Percentiles rank a stretch among this genome's conserved stretches.
These are phyloP conservation scores for Fomitopsis schrenkii DNA, from an alignment of 1,284 basidiomycete genomes.

Conservation along the genomic window DNA sequence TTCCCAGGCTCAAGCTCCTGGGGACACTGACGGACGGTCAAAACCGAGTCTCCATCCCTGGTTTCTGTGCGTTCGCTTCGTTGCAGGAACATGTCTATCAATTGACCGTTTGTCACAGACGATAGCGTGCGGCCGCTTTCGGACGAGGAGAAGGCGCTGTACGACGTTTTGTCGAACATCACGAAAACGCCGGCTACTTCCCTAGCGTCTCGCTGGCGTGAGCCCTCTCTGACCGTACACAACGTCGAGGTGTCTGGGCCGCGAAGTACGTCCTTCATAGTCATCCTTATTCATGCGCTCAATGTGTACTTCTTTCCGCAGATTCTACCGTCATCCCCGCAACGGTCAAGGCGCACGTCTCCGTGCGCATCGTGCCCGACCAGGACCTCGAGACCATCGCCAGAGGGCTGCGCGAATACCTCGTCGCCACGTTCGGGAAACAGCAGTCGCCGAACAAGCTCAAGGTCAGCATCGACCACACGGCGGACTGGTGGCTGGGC, in stretches of 20 bases:
- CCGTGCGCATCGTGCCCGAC: slow-evolving; percentile 91
- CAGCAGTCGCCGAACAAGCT: slow-evolving; percentile 71
- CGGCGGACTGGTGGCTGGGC: slow-evolving; percentile 96
- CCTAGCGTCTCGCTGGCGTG: slow-evolving; percentile 75
- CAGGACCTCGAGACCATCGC: slow-evolving; percentile 78
- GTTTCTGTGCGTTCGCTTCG: slow-evolving; percentile 67
- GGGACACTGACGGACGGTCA: slow-evolving; percentile 63
- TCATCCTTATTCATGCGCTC: not conserved
- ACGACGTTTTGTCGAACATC: slow-evolving; percentile 63
- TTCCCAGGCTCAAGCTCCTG: slow-evolving; percentile 71
- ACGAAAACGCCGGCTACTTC: slow-evolving; percentile 64
- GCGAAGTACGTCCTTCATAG: slow-evolving; percentile 46
- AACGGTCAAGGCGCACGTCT: slow-evolving; percentile 76
- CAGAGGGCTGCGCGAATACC: slow-evolving; percentile 53
- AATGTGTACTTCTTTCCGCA: slow-evolving; percentile 24
- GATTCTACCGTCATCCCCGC: slow-evolving; percentile 87
- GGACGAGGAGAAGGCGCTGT: slow-evolving; percentile 62
- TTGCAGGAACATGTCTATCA: not conserved
- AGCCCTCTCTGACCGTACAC: slow-evolving; percentile 73
- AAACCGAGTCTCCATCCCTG: slow-evolving; percentile 67
- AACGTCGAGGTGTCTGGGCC: slow-evolving; percentile 71
- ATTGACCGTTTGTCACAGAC: slow-evolving; percentile 41
- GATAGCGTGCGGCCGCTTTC: slow-evolving; percentile 68
- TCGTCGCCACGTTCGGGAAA: slow-evolving; percentile 56
- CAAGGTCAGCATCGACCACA: slow-evolving; percentile 75